Conservation (phyloP, 495 filamentous ascomycete species). For the Cudoniella acicularis region DNA sequence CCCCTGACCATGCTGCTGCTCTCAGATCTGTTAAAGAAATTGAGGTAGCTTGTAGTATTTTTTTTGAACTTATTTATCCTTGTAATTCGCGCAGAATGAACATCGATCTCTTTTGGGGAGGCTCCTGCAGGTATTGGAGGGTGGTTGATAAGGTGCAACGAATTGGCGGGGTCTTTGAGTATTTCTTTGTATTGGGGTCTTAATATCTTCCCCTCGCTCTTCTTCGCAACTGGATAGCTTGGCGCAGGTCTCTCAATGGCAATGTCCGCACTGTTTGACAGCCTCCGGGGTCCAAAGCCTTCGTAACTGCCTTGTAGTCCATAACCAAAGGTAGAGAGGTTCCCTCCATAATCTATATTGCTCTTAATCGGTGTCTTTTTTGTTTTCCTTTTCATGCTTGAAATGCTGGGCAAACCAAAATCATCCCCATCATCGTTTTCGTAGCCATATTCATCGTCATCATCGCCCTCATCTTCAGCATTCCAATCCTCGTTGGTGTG, state of each 20-base stretch:
- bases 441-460: slow-evolving; percentile 69
- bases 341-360: slow-evolving; percentile 15
- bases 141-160: slow-evolving; percentile 89
- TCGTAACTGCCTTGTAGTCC: slow-evolving; percentile 36
- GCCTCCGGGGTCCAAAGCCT: slow-evolving; percentile 32
- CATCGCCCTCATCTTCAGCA: slow-evolving; percentile 55
- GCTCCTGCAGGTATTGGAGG: slow-evolving; percentile 71
- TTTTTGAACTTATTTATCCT: slow-evolving; percentile 99
- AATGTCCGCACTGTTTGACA: slow-evolving; percentile 83
- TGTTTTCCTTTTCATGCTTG: slow-evolving; percentile 76
- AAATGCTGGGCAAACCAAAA: slow-evolving; percentile 86
- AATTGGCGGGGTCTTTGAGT: slow-evolving; percentile 89
- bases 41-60: slow-evolving; percentile 83
- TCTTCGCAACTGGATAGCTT: slow-evolving; percentile 81
- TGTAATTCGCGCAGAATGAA: slow-evolving; percentile 80
- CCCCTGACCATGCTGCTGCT: slow-evolving; percentile 84
- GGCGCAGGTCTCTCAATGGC: slow-evolving; percentile 85
- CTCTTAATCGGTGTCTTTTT: slow-evolving; percentile 37
- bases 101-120: slow-evolving; percentile 77
- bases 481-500: slow-evolving; percentile 75
- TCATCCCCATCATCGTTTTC: slow-evolving; percentile 88
- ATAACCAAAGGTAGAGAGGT: slow-evolving; percentile 18
- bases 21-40: slow-evolving; percentile 82
- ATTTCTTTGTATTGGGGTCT: slow-evolving; percentile 98
- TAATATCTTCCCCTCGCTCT: slow-evolving; percentile 87